Evolutionary conservation across 345 rosid genomes (phyloP), one percentile per base, ranked within the genome.

Genomic region (Limnanthes douglasii): DNA sequence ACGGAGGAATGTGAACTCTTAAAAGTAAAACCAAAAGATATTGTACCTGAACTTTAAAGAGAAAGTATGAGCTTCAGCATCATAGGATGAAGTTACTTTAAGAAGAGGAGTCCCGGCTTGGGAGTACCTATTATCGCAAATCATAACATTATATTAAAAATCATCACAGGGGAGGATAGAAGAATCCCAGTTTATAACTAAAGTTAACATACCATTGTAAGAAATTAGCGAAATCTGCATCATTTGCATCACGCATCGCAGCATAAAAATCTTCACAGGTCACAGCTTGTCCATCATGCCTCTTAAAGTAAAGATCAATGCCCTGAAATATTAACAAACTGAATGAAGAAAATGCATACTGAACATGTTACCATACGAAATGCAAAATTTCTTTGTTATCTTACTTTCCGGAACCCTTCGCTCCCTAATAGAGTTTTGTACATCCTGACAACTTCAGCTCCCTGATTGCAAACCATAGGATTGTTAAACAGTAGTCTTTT

Each of bases 361-460:
- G 46, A 40, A 13, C 33, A 41, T 14, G 21, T 53, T 21, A 2
- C 18, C 25, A 39, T 15, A 15, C 4, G 28, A 48, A 15, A 31
- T 6, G 33, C 21, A 19, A 29, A 6, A 28, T 22, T 34, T 37
- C 11, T 34, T 31, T 18, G 13, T 31, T 31, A 35, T 40, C 46
- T 39, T 64, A 90, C 99, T 82, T 81, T 78, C 51, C 90, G 67
- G 62, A 92, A 92, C 22, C 99, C 99, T 51, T 73, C 63, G 54
- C 54, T 75, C 41, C 96, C 99, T 29, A 92, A 56, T 44, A 92
- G 55, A 48, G 96, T 92, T 69, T 92, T 92, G 93, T 92, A 92
- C 99, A 92, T 92, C 90, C 96, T 69, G 36, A 92, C 99, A 44
- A 85, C 99, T 70, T 92, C 96, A 51, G 96, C 99, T 64, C 99